These are phyloP conservation scores for Plantago ovata DNA, from an alignment of 257 asterid species.

Conservation along the genomic window DNA sequence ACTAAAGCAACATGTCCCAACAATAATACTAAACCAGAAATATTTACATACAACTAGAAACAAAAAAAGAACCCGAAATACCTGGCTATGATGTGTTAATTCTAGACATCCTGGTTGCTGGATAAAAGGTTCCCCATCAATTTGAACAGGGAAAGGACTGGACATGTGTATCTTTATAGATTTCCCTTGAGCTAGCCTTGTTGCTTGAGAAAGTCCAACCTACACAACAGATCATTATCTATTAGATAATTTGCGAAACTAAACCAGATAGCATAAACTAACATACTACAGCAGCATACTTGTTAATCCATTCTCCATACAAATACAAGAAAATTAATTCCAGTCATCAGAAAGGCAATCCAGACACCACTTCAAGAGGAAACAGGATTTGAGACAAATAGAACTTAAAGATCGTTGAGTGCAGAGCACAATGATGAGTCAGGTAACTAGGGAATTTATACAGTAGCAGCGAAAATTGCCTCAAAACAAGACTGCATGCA, in stretches of 20 bases:
- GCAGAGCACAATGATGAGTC: no score
- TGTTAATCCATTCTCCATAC: not conserved
- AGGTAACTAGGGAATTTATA: no score
- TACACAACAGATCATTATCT: slow-evolving; percentile 24
- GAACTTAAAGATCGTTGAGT: no score
- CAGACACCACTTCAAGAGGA: no score
- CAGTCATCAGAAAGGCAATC: slow-evolving; percentile 5
- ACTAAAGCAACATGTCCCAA: not conserved
- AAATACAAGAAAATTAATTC: slow-evolving; percentile 6
- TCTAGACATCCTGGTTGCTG: slow-evolving; percentile 85
- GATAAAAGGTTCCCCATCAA: slow-evolving; percentile 86
- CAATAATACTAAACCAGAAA: slow-evolving; percentile 9
- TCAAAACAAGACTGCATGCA: not conserved
- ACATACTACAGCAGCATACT: not conserved
- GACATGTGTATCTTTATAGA: slow-evolving; percentile 55
- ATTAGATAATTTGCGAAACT: slow-evolving; percentile 17
- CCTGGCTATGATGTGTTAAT: slow-evolving; percentile 80
- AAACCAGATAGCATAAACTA: slow-evolving; percentile 8
- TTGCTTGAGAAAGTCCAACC: slow-evolving; percentile 93
- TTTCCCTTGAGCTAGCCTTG: slow-evolving; percentile 83
- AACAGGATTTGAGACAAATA: no score
- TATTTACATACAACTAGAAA: not conserved
- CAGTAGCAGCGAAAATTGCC: no score
- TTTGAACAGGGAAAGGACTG: slow-evolving; percentile 86
- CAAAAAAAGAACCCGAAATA: slow-evolving; percentile 20